Percentiles rank a stretch among this genome's conserved stretches.
phyloP scores from a whole-genome alignment of 2,329 filamentous ascomycete species.

The Ascochyta lentis region DNA sequence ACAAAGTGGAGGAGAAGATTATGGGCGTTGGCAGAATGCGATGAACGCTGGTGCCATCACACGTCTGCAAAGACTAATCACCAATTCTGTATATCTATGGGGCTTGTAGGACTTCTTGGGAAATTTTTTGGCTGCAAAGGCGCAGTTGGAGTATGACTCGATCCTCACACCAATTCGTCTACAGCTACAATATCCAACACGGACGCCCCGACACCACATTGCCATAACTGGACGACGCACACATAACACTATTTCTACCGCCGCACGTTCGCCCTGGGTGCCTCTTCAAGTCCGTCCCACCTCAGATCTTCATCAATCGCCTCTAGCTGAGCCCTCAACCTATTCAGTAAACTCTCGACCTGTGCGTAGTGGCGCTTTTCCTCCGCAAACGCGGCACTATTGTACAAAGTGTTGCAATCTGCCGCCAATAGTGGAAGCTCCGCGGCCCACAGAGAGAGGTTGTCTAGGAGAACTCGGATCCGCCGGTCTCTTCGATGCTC shows the following conservation, averaged over 20 bases:
- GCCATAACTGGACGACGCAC: background rate
- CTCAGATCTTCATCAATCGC: background rate
- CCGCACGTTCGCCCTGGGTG: background rate
- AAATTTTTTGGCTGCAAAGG: background rate
- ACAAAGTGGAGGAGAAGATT: constrained; percentile 57
- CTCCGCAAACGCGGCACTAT: background rate
- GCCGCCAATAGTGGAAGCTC: background rate
- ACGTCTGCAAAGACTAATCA: background rate
- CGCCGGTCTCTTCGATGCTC: background rate
- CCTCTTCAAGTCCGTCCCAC: background rate
- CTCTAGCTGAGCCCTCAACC: background rate
- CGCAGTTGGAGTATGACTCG: background rate
- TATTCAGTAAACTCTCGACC: background rate
- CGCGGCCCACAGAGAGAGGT: background rate
- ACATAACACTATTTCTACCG: background rate
- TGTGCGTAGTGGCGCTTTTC: background rate
- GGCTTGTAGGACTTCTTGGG: too few species aligned
- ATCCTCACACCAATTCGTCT: too few species aligned
- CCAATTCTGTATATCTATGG: too few species aligned
- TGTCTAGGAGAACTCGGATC: background rate
- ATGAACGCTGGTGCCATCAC: constrained; percentile 6
- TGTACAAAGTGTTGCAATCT: background rate
- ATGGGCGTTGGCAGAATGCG: constrained; percentile 36
- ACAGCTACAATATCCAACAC: too few species aligned
- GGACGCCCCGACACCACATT: too few species aligned